These are phyloP conservation scores for Ceratocystiopsis sp. DNA, from an alignment of 2,329 filamentous ascomycete species.

Conservation along the genomic window DNA sequence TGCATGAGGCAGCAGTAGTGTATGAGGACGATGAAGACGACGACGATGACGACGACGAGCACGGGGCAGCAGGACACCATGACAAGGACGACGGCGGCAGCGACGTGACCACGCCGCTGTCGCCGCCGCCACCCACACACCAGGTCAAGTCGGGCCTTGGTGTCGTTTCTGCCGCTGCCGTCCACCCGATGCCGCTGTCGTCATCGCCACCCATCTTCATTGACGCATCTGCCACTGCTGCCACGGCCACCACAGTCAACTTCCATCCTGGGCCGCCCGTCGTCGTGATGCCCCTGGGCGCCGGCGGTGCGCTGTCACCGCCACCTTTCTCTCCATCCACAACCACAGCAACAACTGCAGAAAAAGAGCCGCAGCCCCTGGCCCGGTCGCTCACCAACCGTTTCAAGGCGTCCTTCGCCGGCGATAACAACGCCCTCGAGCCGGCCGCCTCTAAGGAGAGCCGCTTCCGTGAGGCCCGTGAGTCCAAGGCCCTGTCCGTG, in stretches of 20 bases:
- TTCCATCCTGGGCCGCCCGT: conserved; percentile 2
- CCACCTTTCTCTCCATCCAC: not conserved
- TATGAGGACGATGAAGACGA: not conserved
- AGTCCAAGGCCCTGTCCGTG: conserved; percentile 4
- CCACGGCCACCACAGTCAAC: not conserved
- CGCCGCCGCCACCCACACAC: conserved; percentile 7
- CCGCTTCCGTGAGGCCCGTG: conserved; percentile 4
- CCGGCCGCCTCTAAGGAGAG: conserved; percentile 1
- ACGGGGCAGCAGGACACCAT: not conserved
- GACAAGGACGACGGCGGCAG: not conserved
- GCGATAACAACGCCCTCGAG: not conserved
- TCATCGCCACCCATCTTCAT: not conserved
- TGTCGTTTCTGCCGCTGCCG: not conserved
- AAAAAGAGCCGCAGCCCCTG: too few species aligned
- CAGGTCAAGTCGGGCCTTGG: not conserved
- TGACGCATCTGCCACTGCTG: not conserved
- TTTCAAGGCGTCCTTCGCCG: not conserved
- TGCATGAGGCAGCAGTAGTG: not conserved
- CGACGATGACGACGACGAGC: not conserved
- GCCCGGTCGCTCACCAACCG: conserved; percentile 2
- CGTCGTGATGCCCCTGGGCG: conserved; percentile 7
- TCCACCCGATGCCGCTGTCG: not conserved
- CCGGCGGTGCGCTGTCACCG: too few species aligned
- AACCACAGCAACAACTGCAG: not conserved
- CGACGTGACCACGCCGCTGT: conserved; percentile 5